A percentile compares a stretch with the other conserved stretches of the same genome.
phyloP scores from a whole-genome alignment of 1,284 basidiomycete species.

The Anthracocystis setariae region DNA sequence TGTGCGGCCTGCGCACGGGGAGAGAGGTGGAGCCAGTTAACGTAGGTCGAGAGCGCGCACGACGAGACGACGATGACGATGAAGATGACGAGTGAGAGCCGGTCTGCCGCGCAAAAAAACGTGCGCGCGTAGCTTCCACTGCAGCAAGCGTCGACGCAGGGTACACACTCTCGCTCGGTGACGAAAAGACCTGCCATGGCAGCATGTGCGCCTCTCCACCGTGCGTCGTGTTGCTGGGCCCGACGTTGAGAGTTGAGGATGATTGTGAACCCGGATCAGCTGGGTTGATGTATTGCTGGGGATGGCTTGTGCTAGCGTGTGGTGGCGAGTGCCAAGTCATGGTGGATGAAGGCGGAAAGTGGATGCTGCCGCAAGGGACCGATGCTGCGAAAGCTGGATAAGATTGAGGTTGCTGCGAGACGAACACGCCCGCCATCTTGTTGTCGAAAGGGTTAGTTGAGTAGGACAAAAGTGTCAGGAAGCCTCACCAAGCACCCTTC shows the following conservation, averaged over 20 bases:
- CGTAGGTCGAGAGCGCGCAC: constrained; percentile 11
- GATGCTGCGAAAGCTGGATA: neutral
- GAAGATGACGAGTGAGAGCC: constrained; percentile 3
- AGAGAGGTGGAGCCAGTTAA: constrained; percentile 13
- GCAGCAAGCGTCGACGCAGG: constrained; percentile 35
- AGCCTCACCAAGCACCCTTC: too few relatives aligned
- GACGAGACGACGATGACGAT: too few relatives aligned
- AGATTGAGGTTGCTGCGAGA: constrained; percentile 7
- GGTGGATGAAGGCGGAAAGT: neutral
- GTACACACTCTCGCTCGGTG: constrained; percentile 18
- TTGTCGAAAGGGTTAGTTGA: neutral
- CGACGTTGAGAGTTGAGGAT: neutral
- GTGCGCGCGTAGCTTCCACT: constrained; percentile 23
- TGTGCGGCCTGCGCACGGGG: constrained; percentile 2
- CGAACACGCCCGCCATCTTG: constrained; percentile 16
- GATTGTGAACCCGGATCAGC: neutral
- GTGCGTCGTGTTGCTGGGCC: constrained; percentile 5
- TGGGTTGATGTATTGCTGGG: neutral
- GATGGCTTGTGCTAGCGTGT: too few relatives aligned
- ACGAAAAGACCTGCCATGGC: constrained; percentile 28
- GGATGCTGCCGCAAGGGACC: neutral
- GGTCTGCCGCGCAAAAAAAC: constrained; percentile 35
- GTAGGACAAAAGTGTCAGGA: too few relatives aligned
- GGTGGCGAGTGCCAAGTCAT: neutral
- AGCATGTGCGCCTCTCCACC: constrained; percentile 3